Evolutionary conservation across 1,139 yeast species (phyloP), one percentile per base, ranked within the genome.

Genomic region (Arxiozyma slooffiae): DNA sequence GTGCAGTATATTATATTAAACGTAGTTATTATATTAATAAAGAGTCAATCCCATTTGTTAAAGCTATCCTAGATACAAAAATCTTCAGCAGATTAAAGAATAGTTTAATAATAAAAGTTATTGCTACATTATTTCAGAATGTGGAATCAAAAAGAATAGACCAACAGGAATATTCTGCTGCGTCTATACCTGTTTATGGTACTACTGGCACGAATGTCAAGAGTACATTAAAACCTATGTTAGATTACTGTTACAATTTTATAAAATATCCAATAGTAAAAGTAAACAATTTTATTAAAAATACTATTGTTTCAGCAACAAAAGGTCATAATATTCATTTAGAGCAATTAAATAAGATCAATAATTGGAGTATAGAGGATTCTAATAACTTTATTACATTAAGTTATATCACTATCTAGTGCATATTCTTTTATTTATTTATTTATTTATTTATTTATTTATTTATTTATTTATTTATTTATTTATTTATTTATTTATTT

Each of bases 1-100:
- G 67, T 8, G 55, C 62, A 17, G 66, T 66, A 17, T 42, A 42
- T 34, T 42, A 42, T 21, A 1, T 62, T 21, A 34, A 37, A 9
- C 18, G 21, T 18, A 39, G 23, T 20, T 20, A 39, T 39, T 16
- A 21, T 42, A 21, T 23, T 8, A 18, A 30, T 26, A 42, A 30
- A 30, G 22, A 34, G 8, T 3, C 37, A 7, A 16, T 34, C n/a
- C 45, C 38, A 3, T 34, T 34, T 7, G 8, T 42, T 17, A 34
- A 34, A 16, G n/a, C 39, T 7, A 34, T 39, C 20, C 9, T 39
- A 14, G 23, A 39, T 39, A 20, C n/a, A 11, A 9, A 21, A 39
- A 9, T 42, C 2, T 2, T 42, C 9, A 30, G 30, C 14, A 42
- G 30, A 34, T 42, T 42, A 17, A 42, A 21, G n/a, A 22, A 34